phyloP scores from a whole-genome alignment of 2,329 filamentous ascomycete genomes.

The Fusarium xyrophilum region DNA sequence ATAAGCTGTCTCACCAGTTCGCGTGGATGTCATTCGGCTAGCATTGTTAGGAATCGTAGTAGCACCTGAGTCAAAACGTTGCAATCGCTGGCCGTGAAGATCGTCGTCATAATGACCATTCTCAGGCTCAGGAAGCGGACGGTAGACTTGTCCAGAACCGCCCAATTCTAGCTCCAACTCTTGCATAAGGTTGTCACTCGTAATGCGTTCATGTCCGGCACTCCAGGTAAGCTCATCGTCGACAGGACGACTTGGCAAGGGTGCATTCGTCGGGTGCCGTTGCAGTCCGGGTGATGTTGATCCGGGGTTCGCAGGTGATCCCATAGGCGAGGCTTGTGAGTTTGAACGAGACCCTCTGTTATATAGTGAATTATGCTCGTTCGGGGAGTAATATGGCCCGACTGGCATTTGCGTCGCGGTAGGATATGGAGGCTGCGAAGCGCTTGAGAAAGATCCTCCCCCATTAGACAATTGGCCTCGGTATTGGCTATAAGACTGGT shows the following conservation, averaged over 20 bases:
- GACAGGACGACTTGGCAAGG: conserved; percentile 62
- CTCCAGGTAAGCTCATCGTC: conserved; percentile 53
- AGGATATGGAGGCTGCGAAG: conserved; percentile 59
- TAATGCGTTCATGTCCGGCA: conserved; percentile 51
- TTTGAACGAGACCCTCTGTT: conserved; percentile 56
- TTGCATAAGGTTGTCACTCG: conserved; percentile 63
- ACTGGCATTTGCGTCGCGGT: conserved; percentile 60
- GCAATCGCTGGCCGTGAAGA: conserved; percentile 50
- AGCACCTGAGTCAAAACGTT: conserved; percentile 58
- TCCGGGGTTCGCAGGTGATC: conserved; percentile 53
- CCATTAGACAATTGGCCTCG: conserved; percentile 51
- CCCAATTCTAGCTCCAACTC: conserved; percentile 64
- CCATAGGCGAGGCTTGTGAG: conserved; percentile 57
- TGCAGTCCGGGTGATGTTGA: conserved; percentile 54
- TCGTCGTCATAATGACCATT: conserved; percentile 59
- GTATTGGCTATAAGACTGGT: conserved; percentile 49
- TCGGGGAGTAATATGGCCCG: conserved; percentile 57
- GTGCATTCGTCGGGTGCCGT: conserved; percentile 66
- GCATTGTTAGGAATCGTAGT: conserved; percentile 50
- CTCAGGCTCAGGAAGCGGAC: conserved; percentile 49
- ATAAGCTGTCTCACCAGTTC: conserved; percentile 28
- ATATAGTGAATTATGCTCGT: conserved; percentile 56
- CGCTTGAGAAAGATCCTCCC: conserved; percentile 45
- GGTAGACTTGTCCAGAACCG: conserved; percentile 44
- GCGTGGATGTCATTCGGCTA: conserved; percentile 34